Base-by-base conservation (phyloP, 495 filamentous ascomycete species). In the Ramalina intermedia region DNA sequence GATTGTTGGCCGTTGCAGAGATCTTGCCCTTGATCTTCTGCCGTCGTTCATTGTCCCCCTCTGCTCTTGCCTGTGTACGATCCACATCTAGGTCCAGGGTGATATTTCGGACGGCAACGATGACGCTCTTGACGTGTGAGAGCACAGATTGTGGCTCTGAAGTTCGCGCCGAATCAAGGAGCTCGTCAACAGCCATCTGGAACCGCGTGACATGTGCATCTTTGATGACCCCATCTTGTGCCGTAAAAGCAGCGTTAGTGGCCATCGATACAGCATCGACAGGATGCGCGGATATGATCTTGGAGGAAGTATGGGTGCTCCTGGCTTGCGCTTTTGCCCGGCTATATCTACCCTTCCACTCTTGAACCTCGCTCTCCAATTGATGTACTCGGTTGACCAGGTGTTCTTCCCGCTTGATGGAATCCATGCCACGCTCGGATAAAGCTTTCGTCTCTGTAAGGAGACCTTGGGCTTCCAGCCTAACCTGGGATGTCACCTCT, bases 171-270 rank as follows among this genome's bases (percentile, higher is more conserved):
- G 71, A 71, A 35, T 79, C 80, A n/a, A 98, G 70, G 5, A 96
- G 75, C 58, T 96, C 91, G 59, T 96, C 91, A 49, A 98, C 84
- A 14, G 88, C 78, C 54, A 96, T 82, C 61, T 98, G 91, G 71
- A 94, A 96, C 54, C 85, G 86, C 35, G 91, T 95, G 41, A 98
- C 78, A 66, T 95, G 82, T 18, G 95, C 76, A 64, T 95, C 89
- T 64, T 82, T 85, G 42, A 98, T 78, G 21, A 90, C 60, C 2
- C 91, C 91, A 43, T 83, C 72, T 9, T 76, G 70, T 49, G 82
- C 72, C 18, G 81, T 71, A 53, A 94, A 78, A 12, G 79, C 81
- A 48, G 78, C 78, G 46, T 90, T 82, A 45, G 78, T 78, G 36
- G 78, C 69, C 44, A 78, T 69, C 47, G 76, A 69, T 48, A 66